A percentile compares a stretch with the other conserved stretches of the same genome.
phyloP scores from a whole-genome alignment of 2,329 filamentous ascomycete species.

The Hymenoscyphus albidus region DNA sequence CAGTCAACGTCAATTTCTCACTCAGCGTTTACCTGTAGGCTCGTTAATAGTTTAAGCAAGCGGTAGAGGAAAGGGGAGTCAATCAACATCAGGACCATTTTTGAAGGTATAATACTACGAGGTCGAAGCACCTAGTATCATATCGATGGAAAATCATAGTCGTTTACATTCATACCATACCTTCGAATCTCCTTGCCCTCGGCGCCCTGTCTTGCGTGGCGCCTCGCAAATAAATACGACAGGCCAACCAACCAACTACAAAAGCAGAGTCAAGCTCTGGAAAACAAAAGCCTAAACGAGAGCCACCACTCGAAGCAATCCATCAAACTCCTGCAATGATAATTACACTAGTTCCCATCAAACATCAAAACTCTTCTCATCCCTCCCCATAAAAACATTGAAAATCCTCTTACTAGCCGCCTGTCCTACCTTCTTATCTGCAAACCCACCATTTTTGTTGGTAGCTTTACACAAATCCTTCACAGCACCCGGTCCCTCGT shows the following conservation, averaged over 20 bases:
- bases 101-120: too few relatives aligned
- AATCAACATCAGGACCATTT: too few relatives aligned
- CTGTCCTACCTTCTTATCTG: slow-evolving; percentile 52
- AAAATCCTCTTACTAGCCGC: slow-evolving; percentile 56
- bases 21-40: too few relatives aligned
- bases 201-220: too few relatives aligned
- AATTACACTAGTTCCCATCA: slow-evolving; percentile 7
- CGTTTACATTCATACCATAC: background rate
- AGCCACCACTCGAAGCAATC: background rate
- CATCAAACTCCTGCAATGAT: background rate
- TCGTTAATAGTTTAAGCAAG: too few relatives aligned
- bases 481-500: slow-evolving; percentile 57
- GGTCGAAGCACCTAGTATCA: too few relatives aligned
- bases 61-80: too few relatives aligned
- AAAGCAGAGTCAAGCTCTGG: background rate
- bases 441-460: slow-evolving; percentile 53
- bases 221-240: background rate
- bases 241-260: background rate
- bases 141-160: background rate
- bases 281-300: background rate
- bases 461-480: slow-evolving; percentile 56
- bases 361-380: slow-evolving; percentile 37
- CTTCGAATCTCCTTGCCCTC: background rate
- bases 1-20: too few relatives aligned
- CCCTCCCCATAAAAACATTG: slow-evolving; percentile 56